Evolutionary conservation across 2,329 filamentous ascomycete species (phyloP).

Genomic region (Juglanconis sp.): DNA sequence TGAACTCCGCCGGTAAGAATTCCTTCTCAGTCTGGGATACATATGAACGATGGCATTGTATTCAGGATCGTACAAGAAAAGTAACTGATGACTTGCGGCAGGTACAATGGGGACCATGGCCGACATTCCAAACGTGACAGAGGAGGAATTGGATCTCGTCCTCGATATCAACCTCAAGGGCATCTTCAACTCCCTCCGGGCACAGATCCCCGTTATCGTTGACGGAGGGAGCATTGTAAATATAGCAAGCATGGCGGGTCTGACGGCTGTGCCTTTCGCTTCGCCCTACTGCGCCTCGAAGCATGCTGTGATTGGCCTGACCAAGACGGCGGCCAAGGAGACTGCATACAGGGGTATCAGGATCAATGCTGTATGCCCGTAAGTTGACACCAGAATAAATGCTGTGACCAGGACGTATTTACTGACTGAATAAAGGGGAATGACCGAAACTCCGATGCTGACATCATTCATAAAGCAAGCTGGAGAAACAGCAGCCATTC

Average conservation of each 20-base stretch:
- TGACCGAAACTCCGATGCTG: not conserved
- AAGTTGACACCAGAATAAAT: not conserved
- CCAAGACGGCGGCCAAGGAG: slow-evolving; percentile 4
- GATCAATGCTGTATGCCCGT: slow-evolving; percentile 34
- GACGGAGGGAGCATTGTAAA: slow-evolving; percentile 23
- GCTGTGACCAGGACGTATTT: not conserved
- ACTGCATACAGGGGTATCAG: slow-evolving; percentile 38
- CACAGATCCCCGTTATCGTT: slow-evolving; percentile 33
- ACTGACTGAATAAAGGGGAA: not conserved
- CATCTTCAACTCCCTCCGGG: slow-evolving; percentile 38
- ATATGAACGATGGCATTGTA: not conserved
- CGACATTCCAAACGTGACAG: not conserved
- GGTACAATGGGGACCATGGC: not conserved
- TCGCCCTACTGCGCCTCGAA: slow-evolving; percentile 25
- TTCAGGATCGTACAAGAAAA: not conserved
- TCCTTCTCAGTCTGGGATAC: not conserved
- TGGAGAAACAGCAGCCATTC: not conserved
- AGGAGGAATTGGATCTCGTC: slow-evolving; percentile 36
- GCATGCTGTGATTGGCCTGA: slow-evolving; percentile 5
- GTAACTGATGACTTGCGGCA: not conserved
- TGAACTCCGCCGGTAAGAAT: not conserved
- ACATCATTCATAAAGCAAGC: not conserved
- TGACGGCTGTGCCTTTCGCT: slow-evolving; percentile 31
- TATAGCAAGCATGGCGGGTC: slow-evolving; percentile 31
- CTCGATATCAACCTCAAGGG: slow-evolving; percentile 42